These are phyloP conservation scores for Candida chilensis DNA, from an alignment of 805 yeast genomes.

Conservation along the genomic window DNA sequence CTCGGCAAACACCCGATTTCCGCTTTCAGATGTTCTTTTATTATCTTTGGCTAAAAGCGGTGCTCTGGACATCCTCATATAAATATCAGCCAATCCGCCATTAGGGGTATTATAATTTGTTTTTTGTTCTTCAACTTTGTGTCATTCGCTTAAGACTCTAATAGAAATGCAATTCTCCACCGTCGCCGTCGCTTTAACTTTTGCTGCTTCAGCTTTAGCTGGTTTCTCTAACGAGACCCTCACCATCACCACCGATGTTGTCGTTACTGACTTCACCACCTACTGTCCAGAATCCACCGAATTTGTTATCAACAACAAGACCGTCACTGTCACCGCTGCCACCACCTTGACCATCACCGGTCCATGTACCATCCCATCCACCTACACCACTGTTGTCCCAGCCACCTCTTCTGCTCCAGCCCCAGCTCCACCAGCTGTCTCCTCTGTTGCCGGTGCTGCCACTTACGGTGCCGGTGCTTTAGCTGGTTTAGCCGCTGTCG, in stretches of 20 bases:
- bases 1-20: no score
- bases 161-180: no score
- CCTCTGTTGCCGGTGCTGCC: neutral
- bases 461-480: neutral
- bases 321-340: constrained; percentile 69
- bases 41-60: no score
- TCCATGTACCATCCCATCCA: constrained; percentile 67
- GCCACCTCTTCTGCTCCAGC: neutral
- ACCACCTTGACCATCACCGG: constrained; percentile 82
- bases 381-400: neutral
- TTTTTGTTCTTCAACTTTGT: no score
- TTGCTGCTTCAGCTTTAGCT: constrained; percentile 30
- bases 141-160: no score
- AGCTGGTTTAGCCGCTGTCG: neutral
- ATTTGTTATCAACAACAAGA: constrained; percentile 52
- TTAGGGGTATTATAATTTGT: no score
- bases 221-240: constrained; percentile 35
- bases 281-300: constrained; percentile 77
- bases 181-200: constrained; percentile 6
- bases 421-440: neutral
- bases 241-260: constrained; percentile 41
- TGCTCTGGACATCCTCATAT: no score
- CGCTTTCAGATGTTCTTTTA: no score
- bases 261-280: constrained; percentile 67
- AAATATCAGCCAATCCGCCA: no score